These are phyloP conservation scores for Asterionellopsis glacialis DNA, from an alignment of 108 stramenopile genomes.

Conservation along the genomic window DNA sequence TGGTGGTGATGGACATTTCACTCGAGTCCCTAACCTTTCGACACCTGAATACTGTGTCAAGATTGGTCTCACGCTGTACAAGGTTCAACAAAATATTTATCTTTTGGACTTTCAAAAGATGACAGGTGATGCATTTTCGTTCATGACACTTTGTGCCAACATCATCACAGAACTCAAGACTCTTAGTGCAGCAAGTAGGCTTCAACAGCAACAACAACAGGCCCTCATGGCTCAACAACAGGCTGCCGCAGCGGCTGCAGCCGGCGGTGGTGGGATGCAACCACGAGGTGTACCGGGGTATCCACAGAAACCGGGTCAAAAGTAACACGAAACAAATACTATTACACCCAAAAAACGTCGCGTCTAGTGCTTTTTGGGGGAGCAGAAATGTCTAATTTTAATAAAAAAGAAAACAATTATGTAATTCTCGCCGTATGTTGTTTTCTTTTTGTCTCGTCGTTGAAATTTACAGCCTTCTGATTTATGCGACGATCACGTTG, in stretches of 20 bases:
- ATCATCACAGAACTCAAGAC: constrained; percentile 98
- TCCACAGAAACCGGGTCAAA: no score
- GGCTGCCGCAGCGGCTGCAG: constrained; percentile 37
- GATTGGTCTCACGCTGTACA: constrained; percentile 94
- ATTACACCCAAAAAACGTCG: no score
- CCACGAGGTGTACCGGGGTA: no score
- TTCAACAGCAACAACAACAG: constrained; percentile 57
- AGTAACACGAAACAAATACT: no score
- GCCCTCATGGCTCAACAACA: constrained; percentile 71
- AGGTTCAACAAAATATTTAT: constrained; percentile 98
- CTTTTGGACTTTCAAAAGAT: constrained; percentile 96
- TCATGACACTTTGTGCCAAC: constrained; percentile 96
- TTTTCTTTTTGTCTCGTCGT: no score
- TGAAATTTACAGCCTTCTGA: no score
- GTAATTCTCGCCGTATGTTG: no score
- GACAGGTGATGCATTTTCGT: constrained; percentile 96
- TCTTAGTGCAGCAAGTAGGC: constrained; percentile 87
- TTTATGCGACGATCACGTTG: no score
- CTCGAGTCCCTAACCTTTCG: constrained; percentile 73
- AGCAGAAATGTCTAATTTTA: no score
- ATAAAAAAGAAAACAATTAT: no score
- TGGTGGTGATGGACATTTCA: constrained; percentile 45
- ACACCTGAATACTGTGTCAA: constrained; percentile 86
- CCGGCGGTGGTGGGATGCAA: background rate
- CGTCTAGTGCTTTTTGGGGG: no score